These are phyloP conservation scores for Phytophthora ramorum DNA, from an alignment of 352 stramenopile genomes.

Conservation along the genomic window DNA sequence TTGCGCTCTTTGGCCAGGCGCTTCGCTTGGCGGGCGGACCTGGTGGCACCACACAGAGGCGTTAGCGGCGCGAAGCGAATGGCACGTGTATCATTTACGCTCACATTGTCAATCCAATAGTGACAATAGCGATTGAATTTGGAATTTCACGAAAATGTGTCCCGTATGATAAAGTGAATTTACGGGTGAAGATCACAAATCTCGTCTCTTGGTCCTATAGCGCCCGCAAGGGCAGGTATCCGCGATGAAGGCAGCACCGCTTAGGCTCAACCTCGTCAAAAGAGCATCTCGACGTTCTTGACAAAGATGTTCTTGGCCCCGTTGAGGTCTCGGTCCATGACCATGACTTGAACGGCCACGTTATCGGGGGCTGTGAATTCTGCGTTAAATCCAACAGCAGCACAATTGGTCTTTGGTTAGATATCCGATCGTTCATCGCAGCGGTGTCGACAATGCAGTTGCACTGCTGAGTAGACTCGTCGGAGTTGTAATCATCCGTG, in stretches of 20 bases:
- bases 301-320: too few species aligned
- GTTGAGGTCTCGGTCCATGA: too few species aligned
- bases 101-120: constrained; percentile 24
- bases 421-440: too few species aligned
- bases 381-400: background rate
- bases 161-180: background rate
- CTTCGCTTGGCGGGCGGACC: constrained; percentile 85
- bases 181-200: too few species aligned
- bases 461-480: background rate
- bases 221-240: too few species aligned
- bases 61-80: constrained; percentile 4
- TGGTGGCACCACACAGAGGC: constrained; percentile 30
- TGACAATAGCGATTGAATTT: background rate
- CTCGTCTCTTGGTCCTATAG: too few species aligned
- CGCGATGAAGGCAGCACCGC: too few species aligned
- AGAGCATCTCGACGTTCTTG: too few species aligned
- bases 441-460: background rate
- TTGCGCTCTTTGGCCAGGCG: constrained; percentile 54
- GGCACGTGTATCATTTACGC: constrained; percentile 10
- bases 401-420: constrained; percentile 1
- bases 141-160: background rate
- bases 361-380: constrained; percentile 23
- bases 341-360: constrained; percentile 42
- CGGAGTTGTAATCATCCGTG: too few species aligned
- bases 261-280: too few species aligned